Percentiles rank a stretch among this genome's conserved stretches.
These are phyloP conservation scores for Auriculariales sp. DNA, from an alignment of 768 basidiomycete species.

Conservation along the genomic window DNA sequence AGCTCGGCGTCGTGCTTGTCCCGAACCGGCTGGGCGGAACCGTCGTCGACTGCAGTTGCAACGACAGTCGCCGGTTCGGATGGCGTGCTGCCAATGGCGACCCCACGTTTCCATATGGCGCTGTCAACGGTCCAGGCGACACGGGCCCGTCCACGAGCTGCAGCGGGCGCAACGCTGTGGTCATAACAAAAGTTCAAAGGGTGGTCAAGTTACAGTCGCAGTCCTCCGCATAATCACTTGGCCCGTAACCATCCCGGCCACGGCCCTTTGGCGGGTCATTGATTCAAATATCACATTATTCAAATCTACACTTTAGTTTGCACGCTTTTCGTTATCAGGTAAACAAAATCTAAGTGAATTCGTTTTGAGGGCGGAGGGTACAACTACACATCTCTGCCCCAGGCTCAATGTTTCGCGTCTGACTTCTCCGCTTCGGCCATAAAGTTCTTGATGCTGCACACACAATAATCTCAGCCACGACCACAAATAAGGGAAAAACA, in stretches of 20 bases:
- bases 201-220: neutral
- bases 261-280: neutral
- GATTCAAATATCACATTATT: neutral
- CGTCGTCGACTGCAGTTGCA: neutral
- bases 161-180: neutral
- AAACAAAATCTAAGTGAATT: neutral
- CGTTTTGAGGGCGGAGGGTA: neutral
- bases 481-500: constrained; percentile 10
- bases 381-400: neutral
- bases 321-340: neutral
- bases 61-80: constrained; percentile 3
- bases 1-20: constrained; percentile 42
- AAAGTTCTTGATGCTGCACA: constrained; percentile 57
- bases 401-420: constrained; percentile 34
- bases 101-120: constrained; percentile 5
- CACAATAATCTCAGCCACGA: constrained; percentile 22
- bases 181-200: neutral
- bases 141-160: neutral
- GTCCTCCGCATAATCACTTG: neutral
- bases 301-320: neutral
- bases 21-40: constrained; percentile 8
- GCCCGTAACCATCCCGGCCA: neutral
- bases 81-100: constrained; percentile 12
- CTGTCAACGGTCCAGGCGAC: neutral
- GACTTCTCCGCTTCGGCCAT: constrained; percentile 73